Evolutionary conservation across 352 stramenopile species (phyloP).

Genomic region (Aphanomyces stellatus): DNA sequence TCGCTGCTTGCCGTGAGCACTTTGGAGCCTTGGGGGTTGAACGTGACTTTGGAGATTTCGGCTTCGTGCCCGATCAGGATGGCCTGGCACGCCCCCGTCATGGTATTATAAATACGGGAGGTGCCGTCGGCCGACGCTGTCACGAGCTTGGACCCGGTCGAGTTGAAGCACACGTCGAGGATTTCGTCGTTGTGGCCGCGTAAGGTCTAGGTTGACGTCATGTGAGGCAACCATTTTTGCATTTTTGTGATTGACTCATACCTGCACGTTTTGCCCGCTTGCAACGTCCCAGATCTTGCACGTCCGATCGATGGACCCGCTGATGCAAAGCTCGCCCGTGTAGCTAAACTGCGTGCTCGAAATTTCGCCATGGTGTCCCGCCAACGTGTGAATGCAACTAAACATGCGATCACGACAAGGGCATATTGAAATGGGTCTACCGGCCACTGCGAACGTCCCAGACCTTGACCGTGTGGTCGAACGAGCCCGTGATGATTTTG

Average conservation of each 20-base stretch:
- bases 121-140: slow-evolving; percentile 91
- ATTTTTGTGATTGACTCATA: no score
- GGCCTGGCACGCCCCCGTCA: slow-evolving; percentile 90
- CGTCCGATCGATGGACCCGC: slow-evolving; percentile 90
- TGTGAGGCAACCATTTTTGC: not conserved
- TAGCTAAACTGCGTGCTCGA: slow-evolving; percentile 94
- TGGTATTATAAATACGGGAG: slow-evolving; percentile 93
- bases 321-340: slow-evolving; percentile 86
- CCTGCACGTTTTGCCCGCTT: slow-evolving; percentile 85
- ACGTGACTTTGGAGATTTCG: slow-evolving; percentile 93
- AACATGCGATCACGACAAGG: not conserved
- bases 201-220: slow-evolving; percentile 52
- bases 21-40: slow-evolving; percentile 93
- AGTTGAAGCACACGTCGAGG: slow-evolving; percentile 92
- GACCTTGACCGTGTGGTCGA: slow-evolving; percentile 93
- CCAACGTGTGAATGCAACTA: slow-evolving; percentile 86
- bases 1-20: slow-evolving; percentile 92
- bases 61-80: slow-evolving; percentile 94
- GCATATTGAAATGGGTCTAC: not conserved
- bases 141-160: slow-evolving; percentile 91
- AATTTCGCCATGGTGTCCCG: slow-evolving; percentile 93
- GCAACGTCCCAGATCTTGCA: slow-evolving; percentile 93
- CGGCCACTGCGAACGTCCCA: slow-evolving; percentile 77
- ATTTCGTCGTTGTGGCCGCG: slow-evolving; percentile 94
- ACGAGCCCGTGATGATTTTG: slow-evolving; percentile 91